phyloP scores from a whole-genome alignment of 2,329 filamentous ascomycete genomes.

The Aspergillus cejpii region DNA sequence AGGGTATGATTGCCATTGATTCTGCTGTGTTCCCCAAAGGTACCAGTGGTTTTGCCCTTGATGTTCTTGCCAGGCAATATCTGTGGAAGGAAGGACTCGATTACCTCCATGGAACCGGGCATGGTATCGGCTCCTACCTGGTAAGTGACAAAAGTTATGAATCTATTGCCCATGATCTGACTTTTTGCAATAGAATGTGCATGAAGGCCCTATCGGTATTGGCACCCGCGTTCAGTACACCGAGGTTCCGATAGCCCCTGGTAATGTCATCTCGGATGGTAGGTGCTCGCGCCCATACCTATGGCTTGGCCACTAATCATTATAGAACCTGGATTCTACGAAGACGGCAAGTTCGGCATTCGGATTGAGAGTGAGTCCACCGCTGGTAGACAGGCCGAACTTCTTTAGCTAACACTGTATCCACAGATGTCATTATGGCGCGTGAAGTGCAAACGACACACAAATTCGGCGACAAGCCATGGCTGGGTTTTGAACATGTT shows the following conservation, averaged over 20 bases:
- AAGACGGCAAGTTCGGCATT: constrained; percentile 90
- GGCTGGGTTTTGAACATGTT: constrained; percentile 90
- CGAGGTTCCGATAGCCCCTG: constrained; percentile 80
- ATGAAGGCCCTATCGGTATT: constrained; percentile 94
- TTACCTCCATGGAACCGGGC: constrained; percentile 92
- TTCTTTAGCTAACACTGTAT: constrained; percentile 8
- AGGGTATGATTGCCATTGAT: constrained; percentile 87
- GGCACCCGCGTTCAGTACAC: constrained; percentile 86
- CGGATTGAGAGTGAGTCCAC: constrained; percentile 68
- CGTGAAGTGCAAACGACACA: constrained; percentile 80
- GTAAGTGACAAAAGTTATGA: constrained; percentile 21
- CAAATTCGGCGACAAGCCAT: constrained; percentile 88
- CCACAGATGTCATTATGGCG: constrained; percentile 71
- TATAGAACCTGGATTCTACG: constrained; percentile 85
- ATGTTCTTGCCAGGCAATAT: constrained; percentile 79
- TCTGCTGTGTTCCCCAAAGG: constrained; percentile 86
- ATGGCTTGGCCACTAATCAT: constrained; percentile 8
- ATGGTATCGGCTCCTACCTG: constrained; percentile 88
- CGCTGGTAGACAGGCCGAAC: background rate
- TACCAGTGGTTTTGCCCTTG: constrained; percentile 86
- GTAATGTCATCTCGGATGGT: constrained; percentile 86
- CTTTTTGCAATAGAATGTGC: constrained; percentile 59
- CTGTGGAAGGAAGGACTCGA: constrained; percentile 91
- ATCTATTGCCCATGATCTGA: constrained; percentile 10
- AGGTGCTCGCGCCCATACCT: constrained; percentile 8